Percentiles rank a stretch among this genome's conserved stretches.
Conservation (phyloP, 1,139 yeast genomes). For the Geotrichum cucujoidarum region DNA sequence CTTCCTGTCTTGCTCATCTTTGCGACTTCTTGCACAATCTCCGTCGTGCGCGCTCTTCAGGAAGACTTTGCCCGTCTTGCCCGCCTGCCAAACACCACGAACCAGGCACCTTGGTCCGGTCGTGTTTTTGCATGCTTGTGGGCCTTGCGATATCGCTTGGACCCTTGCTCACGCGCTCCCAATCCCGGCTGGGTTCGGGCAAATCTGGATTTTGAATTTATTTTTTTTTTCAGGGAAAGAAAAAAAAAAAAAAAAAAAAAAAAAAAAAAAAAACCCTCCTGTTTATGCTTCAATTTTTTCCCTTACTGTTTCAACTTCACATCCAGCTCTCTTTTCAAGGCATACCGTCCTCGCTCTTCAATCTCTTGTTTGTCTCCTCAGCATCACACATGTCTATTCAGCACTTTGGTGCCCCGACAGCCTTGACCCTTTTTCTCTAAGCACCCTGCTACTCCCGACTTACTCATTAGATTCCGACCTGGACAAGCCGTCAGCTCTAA, state of each 20-base stretch:
- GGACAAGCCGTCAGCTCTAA: slow-evolving; percentile 1
- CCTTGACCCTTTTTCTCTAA: not conserved
- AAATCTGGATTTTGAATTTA: not conserved
- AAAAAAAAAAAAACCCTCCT: slow-evolving; percentile 1
- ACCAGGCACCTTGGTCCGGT: no score
- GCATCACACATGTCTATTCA: not conserved
- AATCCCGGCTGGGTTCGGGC: not conserved
- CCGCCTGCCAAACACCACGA: no score
- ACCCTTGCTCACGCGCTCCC: no score
- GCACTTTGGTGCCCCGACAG: not conserved
- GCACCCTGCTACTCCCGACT: not conserved
- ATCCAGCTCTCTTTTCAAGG: not conserved
- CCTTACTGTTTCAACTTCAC: not conserved
- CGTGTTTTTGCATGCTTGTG: no score
- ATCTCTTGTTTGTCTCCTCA: not conserved
- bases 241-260: slow-evolving; percentile 1
- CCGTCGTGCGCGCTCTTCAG: no score
- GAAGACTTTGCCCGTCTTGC: no score
- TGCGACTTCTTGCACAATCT: no score
- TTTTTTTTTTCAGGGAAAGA: slow-evolving; percentile 1
- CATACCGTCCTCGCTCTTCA: no score
- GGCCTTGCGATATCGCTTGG: no score
- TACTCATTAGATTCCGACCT: no score
- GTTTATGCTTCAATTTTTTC: not conserved
- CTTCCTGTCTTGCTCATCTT: no score